Evolutionary conservation across 1,284 basidiomycete species (phyloP).

Genomic region (Ganoderma sinense): DNA sequence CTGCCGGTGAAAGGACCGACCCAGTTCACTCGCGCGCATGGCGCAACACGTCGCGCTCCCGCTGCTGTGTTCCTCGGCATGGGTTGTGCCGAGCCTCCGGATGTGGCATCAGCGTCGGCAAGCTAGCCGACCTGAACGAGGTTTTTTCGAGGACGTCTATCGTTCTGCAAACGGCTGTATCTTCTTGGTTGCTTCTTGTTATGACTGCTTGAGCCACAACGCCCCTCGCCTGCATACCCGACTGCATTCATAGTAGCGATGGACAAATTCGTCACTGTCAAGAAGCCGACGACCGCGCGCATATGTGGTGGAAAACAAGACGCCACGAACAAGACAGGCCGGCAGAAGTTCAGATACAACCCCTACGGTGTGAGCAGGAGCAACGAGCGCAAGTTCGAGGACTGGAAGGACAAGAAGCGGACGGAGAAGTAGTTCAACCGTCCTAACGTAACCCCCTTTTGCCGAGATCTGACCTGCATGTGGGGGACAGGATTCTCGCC

Average conservation of each 20-base stretch:
- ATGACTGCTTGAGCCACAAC: constrained; percentile 1
- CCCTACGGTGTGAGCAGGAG: constrained; percentile 40
- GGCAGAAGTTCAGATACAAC: constrained; percentile 39
- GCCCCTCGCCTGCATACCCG: constrained; percentile 1
- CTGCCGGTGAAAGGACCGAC: too few species aligned
- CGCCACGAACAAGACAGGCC: constrained; percentile 31
- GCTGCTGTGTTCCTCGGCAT: too few species aligned
- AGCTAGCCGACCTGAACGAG: too few species aligned
- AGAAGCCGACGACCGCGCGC: constrained; percentile 37
- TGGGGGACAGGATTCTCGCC: constrained; percentile 39
- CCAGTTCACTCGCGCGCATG: too few species aligned
- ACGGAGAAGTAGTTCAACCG: constrained; percentile 36
- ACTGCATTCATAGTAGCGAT: constrained; percentile 35
- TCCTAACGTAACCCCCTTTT: background rate
- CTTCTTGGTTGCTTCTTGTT: constrained; percentile 8
- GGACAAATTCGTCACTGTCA: constrained; percentile 50
- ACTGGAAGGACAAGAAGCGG: constrained; percentile 41
- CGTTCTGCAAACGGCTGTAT: too few species aligned
- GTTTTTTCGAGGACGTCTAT: too few species aligned
- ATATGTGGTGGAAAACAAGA: constrained; percentile 28
- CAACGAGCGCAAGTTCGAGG: constrained; percentile 37
- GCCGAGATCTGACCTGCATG: background rate
- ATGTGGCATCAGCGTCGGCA: too few species aligned
- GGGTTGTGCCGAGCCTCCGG: too few species aligned
- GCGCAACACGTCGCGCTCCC: too few species aligned